Base-by-base conservation (phyloP, 352 stramenopile genomes). In the Thraustochytrium striatum region DNA sequence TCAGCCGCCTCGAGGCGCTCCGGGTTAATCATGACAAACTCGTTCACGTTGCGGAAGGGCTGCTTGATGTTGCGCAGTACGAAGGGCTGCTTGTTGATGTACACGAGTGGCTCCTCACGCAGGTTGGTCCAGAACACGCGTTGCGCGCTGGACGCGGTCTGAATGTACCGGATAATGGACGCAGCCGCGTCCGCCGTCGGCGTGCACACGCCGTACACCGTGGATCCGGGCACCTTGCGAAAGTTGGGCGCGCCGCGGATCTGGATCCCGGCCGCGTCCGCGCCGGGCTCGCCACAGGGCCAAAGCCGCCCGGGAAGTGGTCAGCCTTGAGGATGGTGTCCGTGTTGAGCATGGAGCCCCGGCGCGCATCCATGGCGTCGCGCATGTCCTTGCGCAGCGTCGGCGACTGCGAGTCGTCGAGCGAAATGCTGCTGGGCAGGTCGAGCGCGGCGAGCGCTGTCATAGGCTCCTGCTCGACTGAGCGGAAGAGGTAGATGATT, bases 41-140 rank as follows among this genome's bases (percentile, higher is more conserved):
- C 88, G 61, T 82, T 68, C 11, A 94, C 86, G 41, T 95, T 96
- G 30, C 91, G 85, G 82, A 93, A 90, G 39, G 94, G 72, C 72
- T 93, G 87, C 36, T 91, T 86, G 9, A 85, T 83, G 53, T 93
- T 87, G 2, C 91, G 91, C 55, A 95, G 86, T 58, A 91, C 91
- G 72, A 92, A 96, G 2, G 91, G 91, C 57, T 88, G 86, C 2
- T 89, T 90, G 47, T 83, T 87, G 16, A 94, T 91, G 81, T 94
- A 96, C n/a, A 95, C 87, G 11, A 96, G 86, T n/a, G 90, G 90
- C 84, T 95, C 91, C 82, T 95, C 90, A 2, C 91, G 88, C 58
- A 96, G 81, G 58, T 96, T 96, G 81, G 94, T 92, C 90, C 90
- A 96, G 30, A 94, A 92, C 7, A 87, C 88, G 0, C 28, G 39